phyloP scores from a whole-genome alignment of 2,329 filamentous ascomycete genomes.

The Ophiocordyceps camponoti-floridani region DNA sequence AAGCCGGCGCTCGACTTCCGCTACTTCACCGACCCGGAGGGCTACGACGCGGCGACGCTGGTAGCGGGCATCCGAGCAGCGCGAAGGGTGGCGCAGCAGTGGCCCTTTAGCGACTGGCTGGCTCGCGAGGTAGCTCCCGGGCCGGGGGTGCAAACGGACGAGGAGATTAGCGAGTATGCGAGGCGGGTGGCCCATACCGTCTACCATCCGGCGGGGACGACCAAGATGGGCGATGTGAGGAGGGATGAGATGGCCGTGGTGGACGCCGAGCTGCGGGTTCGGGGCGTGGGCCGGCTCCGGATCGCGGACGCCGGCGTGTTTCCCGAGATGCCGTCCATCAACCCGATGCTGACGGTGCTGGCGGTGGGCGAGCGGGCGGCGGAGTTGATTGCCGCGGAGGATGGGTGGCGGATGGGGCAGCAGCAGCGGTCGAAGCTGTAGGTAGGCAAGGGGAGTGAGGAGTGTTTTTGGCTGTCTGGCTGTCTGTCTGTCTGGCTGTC shows the following conservation, averaged over 20 bases:
- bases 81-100: conserved; percentile 56
- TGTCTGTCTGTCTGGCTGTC: no score
- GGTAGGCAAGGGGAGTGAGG: conserved; percentile 1
- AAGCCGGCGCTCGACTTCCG: conserved; percentile 78
- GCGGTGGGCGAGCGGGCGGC: conserved; percentile 70
- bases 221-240: conserved; percentile 66
- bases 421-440: conserved; percentile 14
- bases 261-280: conserved; percentile 54
- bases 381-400: conserved; percentile 57
- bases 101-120: conserved; percentile 68
- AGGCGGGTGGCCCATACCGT: conserved; percentile 71
- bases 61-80: conserved; percentile 62
- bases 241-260: conserved; percentile 62
- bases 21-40: conserved; percentile 76
- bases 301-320: conserved; percentile 81
- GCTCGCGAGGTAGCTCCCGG: conserved; percentile 69
- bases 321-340: conserved; percentile 71
- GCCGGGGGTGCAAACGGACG: conserved; percentile 54
- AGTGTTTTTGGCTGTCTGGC: no score
- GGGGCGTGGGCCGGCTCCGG: conserved; percentile 53
- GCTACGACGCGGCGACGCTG: conserved; percentile 69
- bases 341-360: conserved; percentile 81
- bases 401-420: conserved; percentile 26
- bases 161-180: conserved; percentile 67
- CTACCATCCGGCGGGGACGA: conserved; percentile 78